Conservation (phyloP, 2,329 filamentous ascomycete species). For the Berkeleyomyces rouxiae region DNA sequence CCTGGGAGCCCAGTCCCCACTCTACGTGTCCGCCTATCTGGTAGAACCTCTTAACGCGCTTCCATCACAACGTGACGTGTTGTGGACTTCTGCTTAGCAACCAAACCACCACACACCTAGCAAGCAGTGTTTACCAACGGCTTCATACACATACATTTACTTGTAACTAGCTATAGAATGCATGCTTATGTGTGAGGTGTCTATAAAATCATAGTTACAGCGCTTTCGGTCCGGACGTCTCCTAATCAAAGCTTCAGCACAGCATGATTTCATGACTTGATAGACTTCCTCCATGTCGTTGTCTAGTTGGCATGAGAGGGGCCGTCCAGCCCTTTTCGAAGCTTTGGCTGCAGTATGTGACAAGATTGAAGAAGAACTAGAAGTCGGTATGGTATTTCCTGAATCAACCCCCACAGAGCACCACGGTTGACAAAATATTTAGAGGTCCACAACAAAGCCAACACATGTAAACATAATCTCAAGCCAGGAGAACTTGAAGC, state of each 20-base stretch:
- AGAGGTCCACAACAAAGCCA: slow-evolving; percentile 15
- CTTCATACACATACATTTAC: neutral
- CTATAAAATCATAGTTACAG: too few relatives aligned
- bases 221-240: too few relatives aligned
- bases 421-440: neutral
- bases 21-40: neutral
- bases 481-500: slow-evolving; percentile 21
- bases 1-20: neutral
- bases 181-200: neutral
- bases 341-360: slow-evolving; percentile 26
- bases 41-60: neutral
- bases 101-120: neutral
- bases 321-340: slow-evolving; percentile 25
- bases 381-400: slow-evolving; percentile 20
- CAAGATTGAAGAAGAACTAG: slow-evolving; percentile 24
- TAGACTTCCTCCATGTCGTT: slow-evolving; percentile 15
- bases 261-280: slow-evolving; percentile 5
- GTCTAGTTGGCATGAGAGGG: slow-evolving; percentile 25
- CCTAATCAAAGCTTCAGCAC: neutral
- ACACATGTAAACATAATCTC: slow-evolving; percentile 16
- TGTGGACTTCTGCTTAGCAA: neutral
- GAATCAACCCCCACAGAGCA: neutral
- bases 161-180: neutral
- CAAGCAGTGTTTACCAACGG: neutral
- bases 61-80: neutral